phyloP scores from a whole-genome alignment of 345 rosid species.

The Odontarrhena argentea region DNA sequence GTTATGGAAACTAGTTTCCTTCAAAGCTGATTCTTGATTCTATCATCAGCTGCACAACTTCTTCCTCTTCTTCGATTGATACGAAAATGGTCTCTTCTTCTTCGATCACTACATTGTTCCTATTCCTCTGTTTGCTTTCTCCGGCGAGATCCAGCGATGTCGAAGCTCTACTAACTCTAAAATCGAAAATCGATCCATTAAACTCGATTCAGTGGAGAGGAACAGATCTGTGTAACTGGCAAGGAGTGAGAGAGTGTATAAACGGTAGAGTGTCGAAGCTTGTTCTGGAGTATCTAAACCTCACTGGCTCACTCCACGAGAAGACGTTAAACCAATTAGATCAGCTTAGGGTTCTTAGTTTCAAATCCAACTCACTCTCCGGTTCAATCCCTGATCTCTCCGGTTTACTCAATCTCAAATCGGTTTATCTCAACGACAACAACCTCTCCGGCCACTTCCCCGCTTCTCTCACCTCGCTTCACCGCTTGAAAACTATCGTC shows the following conservation, averaged over 20 bases:
- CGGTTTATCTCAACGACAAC: conserved; percentile 68
- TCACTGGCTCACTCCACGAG: conserved; percentile 61
- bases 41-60: conserved; percentile 16
- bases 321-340: conserved; percentile 61
- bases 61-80: conserved; percentile 16
- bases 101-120: conserved; percentile 20
- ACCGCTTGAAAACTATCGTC: conserved; percentile 70
- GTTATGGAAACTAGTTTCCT: conserved; percentile 38
- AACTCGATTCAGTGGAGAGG: conserved; percentile 64
- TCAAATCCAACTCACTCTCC: conserved; percentile 79
- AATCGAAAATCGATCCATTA: conserved; percentile 68
- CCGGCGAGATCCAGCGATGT: conserved; percentile 59
- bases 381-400: conserved; percentile 73
- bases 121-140: conserved; percentile 43
- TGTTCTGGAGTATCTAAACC: conserved; percentile 67
- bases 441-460: conserved; percentile 81
- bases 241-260: conserved; percentile 71
- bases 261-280: conserved; percentile 84
- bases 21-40: conserved; percentile 23
- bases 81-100: conserved; percentile 44
- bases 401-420: conserved; percentile 74
- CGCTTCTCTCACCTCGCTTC: conserved; percentile 57
- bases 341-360: conserved; percentile 86
- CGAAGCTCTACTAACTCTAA: conserved; percentile 65
- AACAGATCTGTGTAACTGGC: conserved; percentile 66